phyloP scores from a whole-genome alignment of 495 filamentous ascomycete species.

The Podospora tetraspora region DNA sequence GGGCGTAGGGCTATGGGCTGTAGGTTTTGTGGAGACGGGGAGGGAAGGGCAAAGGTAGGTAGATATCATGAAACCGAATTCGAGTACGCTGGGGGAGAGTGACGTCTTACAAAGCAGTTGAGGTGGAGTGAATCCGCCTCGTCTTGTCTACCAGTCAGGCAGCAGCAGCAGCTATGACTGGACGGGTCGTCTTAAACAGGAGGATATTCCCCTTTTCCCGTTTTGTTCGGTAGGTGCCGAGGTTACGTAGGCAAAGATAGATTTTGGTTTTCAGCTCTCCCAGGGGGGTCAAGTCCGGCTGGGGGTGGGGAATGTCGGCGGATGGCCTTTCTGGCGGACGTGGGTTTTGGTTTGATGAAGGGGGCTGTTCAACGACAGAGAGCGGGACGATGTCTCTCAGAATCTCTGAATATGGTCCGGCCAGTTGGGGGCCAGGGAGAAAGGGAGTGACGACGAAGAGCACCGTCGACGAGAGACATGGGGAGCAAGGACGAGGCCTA shows the following conservation, averaged over 20 bases:
- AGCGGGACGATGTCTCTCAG: background rate
- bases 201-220: background rate
- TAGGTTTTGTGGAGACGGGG: background rate
- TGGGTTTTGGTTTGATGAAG: background rate
- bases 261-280: background rate
- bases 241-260: background rate
- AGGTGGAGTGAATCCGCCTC: background rate
- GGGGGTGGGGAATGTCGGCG: background rate
- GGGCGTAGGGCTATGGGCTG: background rate
- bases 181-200: background rate
- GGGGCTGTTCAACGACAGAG: background rate
- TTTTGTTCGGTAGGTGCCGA: background rate
- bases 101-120: background rate
- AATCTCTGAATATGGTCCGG: background rate
- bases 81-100: background rate
- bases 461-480: background rate
- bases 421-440: background rate
- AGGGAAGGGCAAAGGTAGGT: background rate
- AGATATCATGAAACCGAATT: background rate
- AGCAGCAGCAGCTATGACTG: background rate
- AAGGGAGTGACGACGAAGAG: background rate
- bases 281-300: background rate
- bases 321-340: background rate
- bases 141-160: background rate
- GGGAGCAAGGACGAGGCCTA: constrained; percentile 1